A percentile compares a stretch with the other conserved stretches of the same genome.
These are phyloP conservation scores for Arabidopsis lyrata DNA, from an alignment of 441 rosid genomes.

Conservation along the genomic window DNA sequence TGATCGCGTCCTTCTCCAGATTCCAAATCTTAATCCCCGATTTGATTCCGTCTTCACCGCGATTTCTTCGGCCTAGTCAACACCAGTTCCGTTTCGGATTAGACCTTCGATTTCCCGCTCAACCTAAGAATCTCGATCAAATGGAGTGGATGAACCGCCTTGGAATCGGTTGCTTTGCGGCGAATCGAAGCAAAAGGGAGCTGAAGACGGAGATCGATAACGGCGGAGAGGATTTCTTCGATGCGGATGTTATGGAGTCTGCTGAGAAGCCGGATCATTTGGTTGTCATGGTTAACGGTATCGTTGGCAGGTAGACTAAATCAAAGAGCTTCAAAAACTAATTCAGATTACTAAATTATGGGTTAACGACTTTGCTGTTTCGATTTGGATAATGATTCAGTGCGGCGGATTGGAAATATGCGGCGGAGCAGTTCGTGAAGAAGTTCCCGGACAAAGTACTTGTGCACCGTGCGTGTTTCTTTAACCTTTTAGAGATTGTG, in stretches of 20 bases:
- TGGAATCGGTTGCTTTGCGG: slow-evolving; percentile 61
- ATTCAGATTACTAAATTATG: not conserved
- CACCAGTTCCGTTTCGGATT: slow-evolving; percentile 28
- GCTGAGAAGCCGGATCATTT: slow-evolving; percentile 72
- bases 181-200: slow-evolving; percentile 37
- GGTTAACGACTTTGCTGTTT: not conserved
- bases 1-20: slow-evolving; percentile 48
- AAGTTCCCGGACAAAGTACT: slow-evolving; percentile 84
- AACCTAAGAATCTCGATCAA: slow-evolving; percentile 32
- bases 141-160: slow-evolving; percentile 56
- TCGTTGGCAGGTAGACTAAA: slow-evolving; percentile 70
- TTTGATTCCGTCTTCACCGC: slow-evolving; percentile 26
- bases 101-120: slow-evolving; percentile 12
- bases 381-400: slow-evolving; percentile 46
- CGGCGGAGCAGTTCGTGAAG: slow-evolving; percentile 87
- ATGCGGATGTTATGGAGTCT: slow-evolving; percentile 49
- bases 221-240: slow-evolving; percentile 72
- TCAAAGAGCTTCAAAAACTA: not conserved
- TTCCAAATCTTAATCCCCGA: slow-evolving; percentile 36
- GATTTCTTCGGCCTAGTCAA: slow-evolving; percentile 27
- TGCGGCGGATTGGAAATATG: slow-evolving; percentile 91
- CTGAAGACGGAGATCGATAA: slow-evolving; percentile 62
- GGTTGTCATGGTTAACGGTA: slow-evolving; percentile 89
- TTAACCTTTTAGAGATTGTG: not conserved
- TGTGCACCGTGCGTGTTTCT: slow-evolving; percentile 78